Percentiles rank a stretch among this genome's conserved stretches.
phyloP scores from a whole-genome alignment of 352 stramenopile genomes.

The Pythium myriotylum region DNA sequence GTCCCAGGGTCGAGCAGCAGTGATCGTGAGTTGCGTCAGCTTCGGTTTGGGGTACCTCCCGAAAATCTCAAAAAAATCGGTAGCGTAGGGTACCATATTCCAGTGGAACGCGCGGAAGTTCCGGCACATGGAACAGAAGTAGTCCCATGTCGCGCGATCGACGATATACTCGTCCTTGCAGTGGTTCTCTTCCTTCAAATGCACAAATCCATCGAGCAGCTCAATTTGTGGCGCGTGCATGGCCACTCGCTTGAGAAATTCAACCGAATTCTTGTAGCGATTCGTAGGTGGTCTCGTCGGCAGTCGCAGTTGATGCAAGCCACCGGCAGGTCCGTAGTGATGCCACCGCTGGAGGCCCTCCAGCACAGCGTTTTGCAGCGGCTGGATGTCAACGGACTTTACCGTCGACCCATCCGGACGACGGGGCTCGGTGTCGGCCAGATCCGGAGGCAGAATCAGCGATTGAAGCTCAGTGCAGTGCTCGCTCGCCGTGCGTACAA shows the following conservation, averaged over 20 bases:
- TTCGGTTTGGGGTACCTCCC: slow-evolving; percentile 14
- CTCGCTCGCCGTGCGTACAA: not conserved
- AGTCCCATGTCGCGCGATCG: slow-evolving; percentile 12
- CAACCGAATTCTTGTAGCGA: not conserved
- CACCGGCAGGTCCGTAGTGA: slow-evolving; percentile 1
- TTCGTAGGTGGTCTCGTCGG: not conserved
- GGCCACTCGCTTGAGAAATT: slow-evolving; percentile 1
- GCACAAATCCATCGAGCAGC: slow-evolving; percentile 4
- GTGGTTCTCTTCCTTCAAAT: not conserved
- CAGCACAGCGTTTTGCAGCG: slow-evolving; percentile 2
- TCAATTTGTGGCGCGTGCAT: slow-evolving; percentile 6
- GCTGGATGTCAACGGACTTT: slow-evolving; percentile 4
- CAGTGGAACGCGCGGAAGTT: slow-evolving; percentile 13
- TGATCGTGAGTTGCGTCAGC: slow-evolving; percentile 12
- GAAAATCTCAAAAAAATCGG: slow-evolving; percentile 21
- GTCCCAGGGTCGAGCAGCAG: slow-evolving; percentile 4
- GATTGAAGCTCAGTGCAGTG: slow-evolving; percentile 1
- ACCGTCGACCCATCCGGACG: not conserved
- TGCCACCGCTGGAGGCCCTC: slow-evolving; percentile 8
- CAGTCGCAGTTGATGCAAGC: slow-evolving; percentile 6
- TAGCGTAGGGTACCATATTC: slow-evolving; percentile 6
- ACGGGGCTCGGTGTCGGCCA: not conserved
- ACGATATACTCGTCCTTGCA: slow-evolving; percentile 5
- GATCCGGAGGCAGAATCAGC: slow-evolving; percentile 10
- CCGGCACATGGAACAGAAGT: slow-evolving; percentile 5